Conservation (phyloP, 148 eudicot species). For the Vaccinium vitisidaea region DNA sequence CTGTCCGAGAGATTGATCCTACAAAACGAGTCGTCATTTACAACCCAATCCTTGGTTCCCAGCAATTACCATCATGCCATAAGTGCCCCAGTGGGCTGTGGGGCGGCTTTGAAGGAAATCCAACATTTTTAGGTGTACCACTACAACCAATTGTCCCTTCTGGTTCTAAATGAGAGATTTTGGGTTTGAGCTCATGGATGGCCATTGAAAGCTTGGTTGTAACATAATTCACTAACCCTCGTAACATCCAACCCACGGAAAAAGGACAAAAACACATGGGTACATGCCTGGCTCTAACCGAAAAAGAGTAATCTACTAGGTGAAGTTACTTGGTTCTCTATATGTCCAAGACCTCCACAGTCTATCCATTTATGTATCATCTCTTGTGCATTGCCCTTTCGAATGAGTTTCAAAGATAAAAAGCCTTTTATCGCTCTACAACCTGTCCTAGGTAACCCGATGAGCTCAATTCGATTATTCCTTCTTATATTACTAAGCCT, state of each 20-base stretch:
- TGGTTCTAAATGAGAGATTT: neutral
- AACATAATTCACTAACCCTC: neutral
- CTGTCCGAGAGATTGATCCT: neutral
- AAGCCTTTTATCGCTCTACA: too few relatives aligned
- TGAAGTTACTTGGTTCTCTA: too few relatives aligned
- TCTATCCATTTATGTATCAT: too few relatives aligned
- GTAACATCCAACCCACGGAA: neutral
- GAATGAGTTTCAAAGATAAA: too few relatives aligned
- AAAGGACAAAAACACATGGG: too few relatives aligned
- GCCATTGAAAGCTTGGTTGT: neutral
- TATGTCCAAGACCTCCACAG: too few relatives aligned
- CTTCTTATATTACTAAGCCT: too few relatives aligned
- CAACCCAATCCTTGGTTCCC: neutral
- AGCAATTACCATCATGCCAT: neutral
- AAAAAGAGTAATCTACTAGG: too few relatives aligned
- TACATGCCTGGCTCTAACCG: too few relatives aligned
- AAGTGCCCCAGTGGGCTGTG: neutral
- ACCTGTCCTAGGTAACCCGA: too few relatives aligned
- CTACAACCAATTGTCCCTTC: neutral
- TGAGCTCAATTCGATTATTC: too few relatives aligned
- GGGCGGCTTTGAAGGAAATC: neutral
- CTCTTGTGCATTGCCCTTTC: too few relatives aligned
- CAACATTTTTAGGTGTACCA: neutral
- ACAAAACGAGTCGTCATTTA: neutral
- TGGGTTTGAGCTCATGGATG: neutral